Base-by-base conservation (phyloP, 2,329 filamentous ascomycete species). In the Chaetoscypha palmicola region DNA sequence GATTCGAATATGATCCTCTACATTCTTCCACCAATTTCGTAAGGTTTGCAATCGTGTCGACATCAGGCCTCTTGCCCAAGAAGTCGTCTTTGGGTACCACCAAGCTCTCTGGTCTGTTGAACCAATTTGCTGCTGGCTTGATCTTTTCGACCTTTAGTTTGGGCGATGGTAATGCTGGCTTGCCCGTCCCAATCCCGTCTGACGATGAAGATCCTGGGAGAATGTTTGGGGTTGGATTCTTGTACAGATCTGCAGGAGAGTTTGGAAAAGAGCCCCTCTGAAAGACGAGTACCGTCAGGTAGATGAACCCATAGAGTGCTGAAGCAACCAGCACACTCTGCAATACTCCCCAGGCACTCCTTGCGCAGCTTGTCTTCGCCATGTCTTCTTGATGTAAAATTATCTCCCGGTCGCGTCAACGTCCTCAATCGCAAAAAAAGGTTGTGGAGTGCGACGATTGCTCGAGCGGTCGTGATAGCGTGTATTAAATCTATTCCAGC, bases 1-100 rank as follows among this genome's bases (percentile, higher is more conserved):
- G 61, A n/a, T 70, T 69, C 38, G 58, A 55, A 48, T 73, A 71
- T 28, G 69, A 69, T 11, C 73, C 73, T 51, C 72, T 62, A 57
- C 73, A 77, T 49, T 70, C 65, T 50, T 75, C 68, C 9, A 77
- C 67, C 43, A 77, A 54, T 58, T 68, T 65, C 41, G 71, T 65
- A 43, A 74, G 59, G 50, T 76, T 71, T 16, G 72, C 73, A 54
- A 73, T 66, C 16, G 70, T 74, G 52, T 77, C 70, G 33, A 73
- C 65, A 50, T 73, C 64, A 3, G 72, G 72, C 37, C 73, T 64
- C 24, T 64, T 61, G 3, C 72, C 73, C 45, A 73, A 56, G 52
- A 68, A 77, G 53, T 72, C 70, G 56, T 76, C 73, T 52, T 69
- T 71, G 38, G 66, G 61, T 31, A 66, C 61, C 40, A 74, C 71